A percentile compares a stretch with the other conserved stretches of the same genome.
phyloP scores from a whole-genome alignment of 1,139 yeast species.

The Kodamaea derodonti region DNA sequence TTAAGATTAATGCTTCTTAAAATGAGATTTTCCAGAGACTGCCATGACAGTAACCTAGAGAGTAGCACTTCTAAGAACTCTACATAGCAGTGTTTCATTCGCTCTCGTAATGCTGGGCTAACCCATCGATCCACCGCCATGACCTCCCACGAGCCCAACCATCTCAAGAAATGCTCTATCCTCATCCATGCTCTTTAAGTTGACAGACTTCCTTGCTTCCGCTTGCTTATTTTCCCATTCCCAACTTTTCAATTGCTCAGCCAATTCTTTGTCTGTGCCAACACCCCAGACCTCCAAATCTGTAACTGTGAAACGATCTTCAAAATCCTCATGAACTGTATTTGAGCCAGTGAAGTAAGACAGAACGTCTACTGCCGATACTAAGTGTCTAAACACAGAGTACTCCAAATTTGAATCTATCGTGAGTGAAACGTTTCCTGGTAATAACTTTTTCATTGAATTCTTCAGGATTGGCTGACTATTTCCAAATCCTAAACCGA shows the following conservation, averaged over 20 bases:
- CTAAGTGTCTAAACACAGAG: constrained; percentile 72
- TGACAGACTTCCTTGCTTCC: constrained; percentile 67
- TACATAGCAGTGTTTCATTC: too few species aligned
- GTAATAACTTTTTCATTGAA: constrained; percentile 32
- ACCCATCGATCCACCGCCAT: constrained; percentile 57
- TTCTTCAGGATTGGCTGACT: constrained; percentile 54
- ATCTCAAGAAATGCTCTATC: constrained; percentile 83
- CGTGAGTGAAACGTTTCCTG: constrained; percentile 76
- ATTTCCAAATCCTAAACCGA: constrained; percentile 82
- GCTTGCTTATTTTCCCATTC: constrained; percentile 93
- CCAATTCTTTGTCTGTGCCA: constrained; percentile 72
- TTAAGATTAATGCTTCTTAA: too few species aligned
- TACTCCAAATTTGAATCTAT: constrained; percentile 76
- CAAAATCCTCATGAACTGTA: constrained; percentile 43
- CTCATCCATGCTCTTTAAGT: constrained; percentile 64
- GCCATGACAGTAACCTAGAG: too few species aligned
- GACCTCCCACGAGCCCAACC: constrained; percentile 85
- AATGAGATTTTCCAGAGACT: too few species aligned
- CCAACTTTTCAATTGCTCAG: constrained; percentile 74
- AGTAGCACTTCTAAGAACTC: too few species aligned
- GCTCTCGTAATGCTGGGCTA: too few species aligned
- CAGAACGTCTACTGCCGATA: constrained; percentile 8
- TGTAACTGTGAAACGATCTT: constrained; percentile 66
- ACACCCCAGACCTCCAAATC: constrained; percentile 92
- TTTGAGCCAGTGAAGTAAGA: constrained; percentile 26